Evolutionary conservation across 2,329 filamentous ascomycete species (phyloP), one percentile per base, ranked within the genome.

Genomic region (Fusarium clavum): DNA sequence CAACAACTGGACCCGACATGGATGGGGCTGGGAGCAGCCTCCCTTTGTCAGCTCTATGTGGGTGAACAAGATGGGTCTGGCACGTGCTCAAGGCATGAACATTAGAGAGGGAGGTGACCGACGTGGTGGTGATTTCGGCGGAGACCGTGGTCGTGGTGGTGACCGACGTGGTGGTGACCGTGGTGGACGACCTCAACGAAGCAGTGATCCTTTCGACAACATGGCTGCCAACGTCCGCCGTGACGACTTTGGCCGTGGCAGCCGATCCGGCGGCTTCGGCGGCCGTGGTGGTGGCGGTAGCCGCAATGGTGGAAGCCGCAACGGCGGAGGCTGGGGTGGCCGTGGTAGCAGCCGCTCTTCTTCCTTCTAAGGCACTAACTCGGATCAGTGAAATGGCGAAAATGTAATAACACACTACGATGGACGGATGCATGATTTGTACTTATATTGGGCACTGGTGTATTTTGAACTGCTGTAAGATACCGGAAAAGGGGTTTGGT

Each of bases 1-100:
- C 67, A 90, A 90, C 76, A 76, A 81, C n/a, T 86, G 88, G 82
- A 79, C 81, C 48, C 73, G 76, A 22, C 75, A 81, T 18, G 86
- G 83, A 22, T 87, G 87, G 83, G 87, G 87, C 43, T 83, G 86
- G 82, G 55, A 77, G 0, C 64, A 83, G 48, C 82, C 85, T 9
- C 89, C 89, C 2, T 63, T 54, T 53, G 78, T 78, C 25, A 79
- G 44, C 2, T 9, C 40, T 11, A 48, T 27, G 6, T 82, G 71
- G 72, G 75, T 74, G 10, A 53, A 57, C 7, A 79, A 80, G 34
- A 71, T 79, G 53, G 79, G 81, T 29, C 60, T 84, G 22, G 8
- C 32, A 12, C 58, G 71, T 3, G 53, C 77, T 7, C 46, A 34
- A 1, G 78, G 77, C 56, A 43, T 87, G 62, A 82, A 81, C 59